These are phyloP conservation scores for Clavulina sp. DNA, from an alignment of 768 basidiomycete genomes.

Conservation along the genomic window DNA sequence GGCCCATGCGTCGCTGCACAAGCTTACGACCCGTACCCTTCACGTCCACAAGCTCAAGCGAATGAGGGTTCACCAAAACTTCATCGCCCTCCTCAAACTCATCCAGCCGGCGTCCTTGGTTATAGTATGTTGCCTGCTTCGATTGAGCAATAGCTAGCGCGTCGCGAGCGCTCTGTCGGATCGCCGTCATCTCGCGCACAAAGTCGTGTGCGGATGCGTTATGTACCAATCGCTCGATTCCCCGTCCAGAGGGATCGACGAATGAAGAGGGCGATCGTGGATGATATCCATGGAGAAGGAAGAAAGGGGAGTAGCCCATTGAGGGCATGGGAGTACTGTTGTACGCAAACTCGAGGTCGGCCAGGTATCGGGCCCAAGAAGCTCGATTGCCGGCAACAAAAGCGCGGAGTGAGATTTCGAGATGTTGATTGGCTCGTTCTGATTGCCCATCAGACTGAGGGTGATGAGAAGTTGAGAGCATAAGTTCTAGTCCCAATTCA, in stretches of 20 bases:
- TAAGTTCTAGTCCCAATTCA: constrained; percentile 11
- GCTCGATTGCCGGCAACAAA: constrained; percentile 15
- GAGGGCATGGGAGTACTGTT: constrained; percentile 18
- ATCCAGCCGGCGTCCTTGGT: constrained; percentile 9
- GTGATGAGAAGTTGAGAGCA: constrained; percentile 23
- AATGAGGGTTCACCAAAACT: constrained; percentile 17
- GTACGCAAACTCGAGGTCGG: constrained; percentile 18
- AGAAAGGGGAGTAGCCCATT: constrained; percentile 18
- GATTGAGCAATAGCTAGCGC: constrained; percentile 14
- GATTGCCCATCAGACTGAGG: constrained; percentile 26
- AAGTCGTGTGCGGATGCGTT: no score
- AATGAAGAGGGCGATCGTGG: no score
- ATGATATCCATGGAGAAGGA: constrained; percentile 12
- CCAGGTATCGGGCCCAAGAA: constrained; percentile 17
- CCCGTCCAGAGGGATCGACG: no score
- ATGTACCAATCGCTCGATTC: no score
- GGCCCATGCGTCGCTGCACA: constrained; percentile 18
- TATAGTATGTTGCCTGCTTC: constrained; percentile 13
- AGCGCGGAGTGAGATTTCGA: constrained; percentile 19
- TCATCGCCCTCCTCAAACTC: constrained; percentile 17
- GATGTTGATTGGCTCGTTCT: constrained; percentile 20
- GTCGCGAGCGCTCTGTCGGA: no score
- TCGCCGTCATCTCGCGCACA: no score
- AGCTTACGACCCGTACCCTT: constrained; percentile 17
- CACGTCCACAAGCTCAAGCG: constrained; percentile 14